phyloP scores from a whole-genome alignment of 208 protist genomes.

The Crithidia brevicula region DNA sequence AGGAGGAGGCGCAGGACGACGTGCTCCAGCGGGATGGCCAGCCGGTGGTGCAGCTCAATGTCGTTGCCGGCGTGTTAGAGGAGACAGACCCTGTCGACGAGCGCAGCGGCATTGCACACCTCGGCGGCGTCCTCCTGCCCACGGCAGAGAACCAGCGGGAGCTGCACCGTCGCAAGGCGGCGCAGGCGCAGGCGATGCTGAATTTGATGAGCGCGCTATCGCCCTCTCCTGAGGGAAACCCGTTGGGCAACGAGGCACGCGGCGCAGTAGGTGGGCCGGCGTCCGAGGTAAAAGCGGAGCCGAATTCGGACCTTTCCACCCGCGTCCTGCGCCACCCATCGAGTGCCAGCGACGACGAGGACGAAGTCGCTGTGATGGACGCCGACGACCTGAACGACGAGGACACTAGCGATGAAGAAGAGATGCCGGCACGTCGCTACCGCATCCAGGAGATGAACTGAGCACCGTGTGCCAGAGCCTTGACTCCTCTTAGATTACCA shows the following conservation, averaged over 20 bases:
- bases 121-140: constrained; percentile 70
- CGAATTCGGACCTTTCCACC: background rate
- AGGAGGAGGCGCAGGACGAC: background rate
- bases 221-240: background rate
- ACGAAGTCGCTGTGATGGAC: constrained; percentile 71
- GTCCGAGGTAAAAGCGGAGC: background rate
- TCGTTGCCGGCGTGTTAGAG: constrained; percentile 88
- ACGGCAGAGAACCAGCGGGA: constrained; percentile 45
- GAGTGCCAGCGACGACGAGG: constrained; percentile 19
- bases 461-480: too few relatives aligned
- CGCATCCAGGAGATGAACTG: constrained; percentile 65
- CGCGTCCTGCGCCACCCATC: constrained; percentile 8
- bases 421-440: constrained; percentile 18
- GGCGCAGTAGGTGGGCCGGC: background rate
- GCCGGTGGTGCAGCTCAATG: constrained; percentile 66
- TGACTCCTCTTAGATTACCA: too few relatives aligned
- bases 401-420: constrained; percentile 58
- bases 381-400: constrained; percentile 68
- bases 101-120: constrained; percentile 5
- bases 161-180: constrained; percentile 50
- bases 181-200: constrained; percentile 84
- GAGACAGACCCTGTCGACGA: constrained; percentile 11
- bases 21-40: background rate
- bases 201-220: constrained; percentile 68
- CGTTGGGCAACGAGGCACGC: background rate